Base-by-base conservation (phyloP, 2,329 filamentous ascomycete genomes). In the Mariannaea sp. region DNA sequence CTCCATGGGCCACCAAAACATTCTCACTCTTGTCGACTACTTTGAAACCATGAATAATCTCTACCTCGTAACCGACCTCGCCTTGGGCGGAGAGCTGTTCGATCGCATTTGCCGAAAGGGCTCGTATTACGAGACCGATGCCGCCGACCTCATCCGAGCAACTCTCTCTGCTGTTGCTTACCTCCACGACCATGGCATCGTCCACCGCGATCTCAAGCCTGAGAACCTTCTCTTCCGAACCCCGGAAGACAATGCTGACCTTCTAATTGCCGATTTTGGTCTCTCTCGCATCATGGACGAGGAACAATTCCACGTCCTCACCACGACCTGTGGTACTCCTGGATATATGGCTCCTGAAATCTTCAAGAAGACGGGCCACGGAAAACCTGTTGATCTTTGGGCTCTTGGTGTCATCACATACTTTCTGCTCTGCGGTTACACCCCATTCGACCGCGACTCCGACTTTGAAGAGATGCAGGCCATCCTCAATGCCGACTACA, bases 21-120 rank as follows among this genome's bases (percentile, higher is more conserved):
- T 99, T 71, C 78, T 99, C 57, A 99, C 94, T 1, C 82, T 99
- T 54, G 94, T 97, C 66, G 94, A 99, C 77, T 99, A 97, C 75
- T 99, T 99, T 70, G 94, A 99, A 78, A 99, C 94, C 6, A 96
- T 97, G 90, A 97, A 99, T 77, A 99, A 99, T 75, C 83, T 99
- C 61, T 99, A 99, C 73, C 87, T 99, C 30, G 94, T 99, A 45
- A 97, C 94, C 36, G 94, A 99, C 69, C 88, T 99, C 26, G 94
- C 94, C 14, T 86, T 97, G 14, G 94, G 94, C 59, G 94, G 94
- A 64, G 94, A 99, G 74, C 85, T 99, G 13, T 99, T 99, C 72
- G 94, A 99, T 73, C 90, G 94, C 65, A 99, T 99, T 73, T 99
- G 94, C 75, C 89, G 94, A 60, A 99, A 99, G 77, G 94, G 94